These are phyloP conservation scores for Sonneratia caseolaris DNA, from an alignment of 345 rosid species.

Conservation along the genomic window DNA sequence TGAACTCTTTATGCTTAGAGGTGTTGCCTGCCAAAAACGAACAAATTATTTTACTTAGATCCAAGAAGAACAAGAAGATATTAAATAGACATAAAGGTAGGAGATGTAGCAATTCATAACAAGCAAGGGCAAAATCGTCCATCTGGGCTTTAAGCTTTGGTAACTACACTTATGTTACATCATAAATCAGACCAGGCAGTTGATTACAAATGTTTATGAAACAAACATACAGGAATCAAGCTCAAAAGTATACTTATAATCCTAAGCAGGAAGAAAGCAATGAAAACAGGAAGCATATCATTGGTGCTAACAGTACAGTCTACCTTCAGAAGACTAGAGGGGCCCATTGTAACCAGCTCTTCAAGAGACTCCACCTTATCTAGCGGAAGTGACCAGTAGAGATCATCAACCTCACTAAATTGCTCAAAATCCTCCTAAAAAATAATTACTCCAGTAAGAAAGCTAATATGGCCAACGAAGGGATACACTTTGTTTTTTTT, in stretches of 20 bases:
- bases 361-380: slow-evolving; percentile 96
- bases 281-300: neutral
- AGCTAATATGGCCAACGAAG: neutral
- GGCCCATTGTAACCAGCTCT: slow-evolving; percentile 74
- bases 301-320: neutral
- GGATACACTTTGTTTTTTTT: neutral
- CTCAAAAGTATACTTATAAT: neutral
- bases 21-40: slow-evolving; percentile 53
- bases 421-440: slow-evolving; percentile 91
- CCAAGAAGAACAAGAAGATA: neutral
- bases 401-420: slow-evolving; percentile 85
- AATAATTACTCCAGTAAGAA: neutral
- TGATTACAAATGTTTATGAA: neutral
- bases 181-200: neutral
- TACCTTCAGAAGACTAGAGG: slow-evolving; percentile 76
- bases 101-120: neutral
- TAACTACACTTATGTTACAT: neutral
- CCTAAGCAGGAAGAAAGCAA: neutral
- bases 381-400: slow-evolving; percentile 64
- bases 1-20: slow-evolving; percentile 65
- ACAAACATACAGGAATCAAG: neutral
- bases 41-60: slow-evolving; percentile 8
- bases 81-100: neutral
- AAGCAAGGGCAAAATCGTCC: neutral
- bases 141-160: neutral